Conservation (phyloP, 225 moss, liverwort and hornwort species). For the Anthoceros angustus region DNA sequence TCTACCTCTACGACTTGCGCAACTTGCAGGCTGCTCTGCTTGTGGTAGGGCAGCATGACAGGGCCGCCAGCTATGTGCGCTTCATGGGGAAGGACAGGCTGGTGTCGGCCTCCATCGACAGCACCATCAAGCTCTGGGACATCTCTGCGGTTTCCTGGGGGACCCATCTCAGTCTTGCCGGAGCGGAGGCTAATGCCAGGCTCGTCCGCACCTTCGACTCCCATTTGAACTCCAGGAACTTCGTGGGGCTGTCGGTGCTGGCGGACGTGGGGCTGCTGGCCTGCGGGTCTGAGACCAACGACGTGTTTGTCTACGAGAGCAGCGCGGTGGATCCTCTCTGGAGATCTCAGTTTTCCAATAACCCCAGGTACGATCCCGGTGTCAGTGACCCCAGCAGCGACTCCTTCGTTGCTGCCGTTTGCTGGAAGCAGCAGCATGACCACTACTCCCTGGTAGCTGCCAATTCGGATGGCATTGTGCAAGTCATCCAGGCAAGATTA, state of each 20-base stretch:
- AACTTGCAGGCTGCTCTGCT: conserved; percentile 26
- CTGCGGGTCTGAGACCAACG: conserved; percentile 82
- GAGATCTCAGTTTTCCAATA: conserved; percentile 26
- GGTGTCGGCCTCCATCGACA: conserved; percentile 78
- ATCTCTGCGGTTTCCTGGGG: conserved; percentile 14
- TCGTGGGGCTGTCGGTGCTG: conserved; percentile 64
- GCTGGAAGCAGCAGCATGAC: conserved; percentile 51
- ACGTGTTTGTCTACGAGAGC: conserved; percentile 45
- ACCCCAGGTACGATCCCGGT: not conserved
- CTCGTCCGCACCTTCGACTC: conserved; percentile 33
- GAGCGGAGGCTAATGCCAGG: not conserved
- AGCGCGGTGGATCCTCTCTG: conserved; percentile 23
- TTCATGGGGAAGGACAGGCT: conserved; percentile 41
- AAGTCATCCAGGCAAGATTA: conserved; percentile 12
- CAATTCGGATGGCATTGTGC: conserved; percentile 59
- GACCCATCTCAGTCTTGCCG: not conserved
- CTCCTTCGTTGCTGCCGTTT: conserved; percentile 65
- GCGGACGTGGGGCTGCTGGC: conserved; percentile 48
- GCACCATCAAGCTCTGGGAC: conserved; percentile 81
- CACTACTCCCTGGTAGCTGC: conserved; percentile 68
- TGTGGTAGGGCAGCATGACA: conserved; percentile 36
- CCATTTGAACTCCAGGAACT: conserved; percentile 56
- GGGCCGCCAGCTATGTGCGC: conserved; percentile 66
- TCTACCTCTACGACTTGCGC: conserved; percentile 69
- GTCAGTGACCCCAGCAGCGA: not conserved